These are phyloP conservation scores for Borovskyia barvae DNA, from an alignment of 208 protist species.

Conservation along the genomic window DNA sequence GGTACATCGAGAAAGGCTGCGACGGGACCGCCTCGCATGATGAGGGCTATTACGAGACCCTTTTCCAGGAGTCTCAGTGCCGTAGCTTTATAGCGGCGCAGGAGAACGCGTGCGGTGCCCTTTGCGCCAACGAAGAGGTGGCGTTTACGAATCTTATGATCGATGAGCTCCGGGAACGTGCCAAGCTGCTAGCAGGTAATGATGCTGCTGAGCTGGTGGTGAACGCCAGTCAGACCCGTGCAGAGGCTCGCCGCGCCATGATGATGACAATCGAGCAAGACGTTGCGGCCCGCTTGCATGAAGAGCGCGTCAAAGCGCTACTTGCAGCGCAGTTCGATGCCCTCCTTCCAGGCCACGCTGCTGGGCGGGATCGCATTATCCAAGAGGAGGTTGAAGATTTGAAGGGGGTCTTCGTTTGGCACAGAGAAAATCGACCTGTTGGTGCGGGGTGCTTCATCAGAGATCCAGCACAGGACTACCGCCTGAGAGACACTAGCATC, in stretches of 20 bases:
- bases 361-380: constrained; percentile 27
- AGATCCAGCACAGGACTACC: constrained; percentile 28
- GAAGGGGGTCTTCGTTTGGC: constrained; percentile 30
- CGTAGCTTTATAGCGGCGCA: constrained; percentile 26
- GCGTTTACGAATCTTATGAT: constrained; percentile 20
- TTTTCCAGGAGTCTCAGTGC: constrained; percentile 22
- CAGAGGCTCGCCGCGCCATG: constrained; percentile 16
- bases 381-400: constrained; percentile 40
- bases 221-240: constrained; percentile 25
- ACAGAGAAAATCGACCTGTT: constrained; percentile 55
- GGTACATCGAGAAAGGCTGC: too few relatives aligned
- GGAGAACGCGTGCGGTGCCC: constrained; percentile 12
- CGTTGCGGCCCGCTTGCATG: constrained; percentile 17
- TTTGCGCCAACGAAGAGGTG: constrained; percentile 40
- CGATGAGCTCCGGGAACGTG: constrained; percentile 5
- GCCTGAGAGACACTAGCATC: constrained; percentile 10
- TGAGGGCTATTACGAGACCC: constrained; percentile 14
- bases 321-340: constrained; percentile 26
- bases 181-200: constrained; percentile 21
- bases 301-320: constrained; percentile 34
- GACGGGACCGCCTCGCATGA: too few relatives aligned
- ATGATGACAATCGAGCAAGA: constrained; percentile 49
- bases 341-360: constrained; percentile 43
- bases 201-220: constrained; percentile 32
- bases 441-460: constrained; percentile 35